phyloP scores from a whole-genome alignment of 176 grass and related monocot species.

The Guadua angustifolia region DNA sequence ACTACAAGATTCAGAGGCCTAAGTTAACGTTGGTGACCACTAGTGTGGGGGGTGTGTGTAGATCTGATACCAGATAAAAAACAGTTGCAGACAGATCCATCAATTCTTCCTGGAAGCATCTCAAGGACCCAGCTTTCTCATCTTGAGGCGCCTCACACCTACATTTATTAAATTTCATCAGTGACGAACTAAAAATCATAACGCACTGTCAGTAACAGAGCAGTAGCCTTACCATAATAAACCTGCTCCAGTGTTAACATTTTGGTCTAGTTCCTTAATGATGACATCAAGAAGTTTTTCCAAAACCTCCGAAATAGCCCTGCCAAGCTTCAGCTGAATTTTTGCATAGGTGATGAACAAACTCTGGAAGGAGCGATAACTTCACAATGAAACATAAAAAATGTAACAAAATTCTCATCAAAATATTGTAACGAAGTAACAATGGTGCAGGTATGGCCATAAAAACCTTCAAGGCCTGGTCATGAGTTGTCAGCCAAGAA shows the following conservation, averaged over 20 bases:
- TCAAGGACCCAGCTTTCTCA: constrained; percentile 65
- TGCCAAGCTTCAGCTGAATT: constrained; percentile 72
- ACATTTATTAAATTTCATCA: constrained; percentile 34
- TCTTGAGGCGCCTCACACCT: constrained; percentile 80
- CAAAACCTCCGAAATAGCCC: constrained; percentile 65
- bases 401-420: background rate
- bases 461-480: constrained; percentile 74
- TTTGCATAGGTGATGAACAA: constrained; percentile 75
- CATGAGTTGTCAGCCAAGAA: constrained; percentile 73
- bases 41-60: background rate
- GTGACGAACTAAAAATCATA: constrained; percentile 39
- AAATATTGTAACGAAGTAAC: constrained; percentile 2
- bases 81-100: constrained; percentile 81
- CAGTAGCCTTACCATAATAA: constrained; percentile 47
- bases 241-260: constrained; percentile 51
- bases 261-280: constrained; percentile 75
- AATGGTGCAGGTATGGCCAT: constrained; percentile 34
- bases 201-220: background rate
- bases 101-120: constrained; percentile 68
- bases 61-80: constrained; percentile 77
- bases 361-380: constrained; percentile 55
- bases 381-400: constrained; percentile 33
- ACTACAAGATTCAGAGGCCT: constrained; percentile 22
- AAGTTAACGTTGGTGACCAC: background rate
- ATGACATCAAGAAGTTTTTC: constrained; percentile 80